These are phyloP conservation scores for Metschnikowia sp. DNA, from an alignment of 805 yeast species.

Conservation along the genomic window DNA sequence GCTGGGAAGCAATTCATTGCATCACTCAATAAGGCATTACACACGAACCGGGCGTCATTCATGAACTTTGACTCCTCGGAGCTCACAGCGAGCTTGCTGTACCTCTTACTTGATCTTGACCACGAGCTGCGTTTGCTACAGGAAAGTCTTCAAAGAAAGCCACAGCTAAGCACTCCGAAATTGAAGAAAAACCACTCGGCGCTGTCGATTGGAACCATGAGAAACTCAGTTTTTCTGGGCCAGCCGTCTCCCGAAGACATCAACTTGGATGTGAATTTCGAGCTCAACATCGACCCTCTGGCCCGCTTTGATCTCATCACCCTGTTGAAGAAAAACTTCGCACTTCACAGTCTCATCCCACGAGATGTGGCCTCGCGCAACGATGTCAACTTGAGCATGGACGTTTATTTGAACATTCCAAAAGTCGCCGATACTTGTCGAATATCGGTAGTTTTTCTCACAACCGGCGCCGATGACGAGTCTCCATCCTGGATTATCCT, in stretches of 20 bases:
- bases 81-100: constrained; percentile 47
- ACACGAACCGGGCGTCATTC: constrained; percentile 52
- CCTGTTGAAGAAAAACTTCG: constrained; percentile 36
- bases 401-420: constrained; percentile 31
- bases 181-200: constrained; percentile 9
- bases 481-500: constrained; percentile 33
- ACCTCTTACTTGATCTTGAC: constrained; percentile 13
- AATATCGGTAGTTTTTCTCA: constrained; percentile 25
- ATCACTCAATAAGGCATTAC: constrained; percentile 30
- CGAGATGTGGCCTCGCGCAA: constrained; percentile 31
- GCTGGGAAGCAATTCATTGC: constrained; percentile 29
- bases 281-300: constrained; percentile 11
- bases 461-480: constrained; percentile 14
- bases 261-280: constrained; percentile 11
- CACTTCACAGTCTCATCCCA: constrained; percentile 30
- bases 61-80: constrained; percentile 57
- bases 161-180: not conserved
- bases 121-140: constrained; percentile 13
- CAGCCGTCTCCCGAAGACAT: constrained; percentile 11
- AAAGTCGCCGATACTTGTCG: constrained; percentile 14
- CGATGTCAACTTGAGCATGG: constrained; percentile 33
- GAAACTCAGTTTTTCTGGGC: constrained; percentile 6
- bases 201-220: constrained; percentile 8
- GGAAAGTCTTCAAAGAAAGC: constrained; percentile 10
- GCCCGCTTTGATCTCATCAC: constrained; percentile 32